Conservation (phyloP, 2,329 filamentous ascomycete species). For the Diaporthe vexans region DNA sequence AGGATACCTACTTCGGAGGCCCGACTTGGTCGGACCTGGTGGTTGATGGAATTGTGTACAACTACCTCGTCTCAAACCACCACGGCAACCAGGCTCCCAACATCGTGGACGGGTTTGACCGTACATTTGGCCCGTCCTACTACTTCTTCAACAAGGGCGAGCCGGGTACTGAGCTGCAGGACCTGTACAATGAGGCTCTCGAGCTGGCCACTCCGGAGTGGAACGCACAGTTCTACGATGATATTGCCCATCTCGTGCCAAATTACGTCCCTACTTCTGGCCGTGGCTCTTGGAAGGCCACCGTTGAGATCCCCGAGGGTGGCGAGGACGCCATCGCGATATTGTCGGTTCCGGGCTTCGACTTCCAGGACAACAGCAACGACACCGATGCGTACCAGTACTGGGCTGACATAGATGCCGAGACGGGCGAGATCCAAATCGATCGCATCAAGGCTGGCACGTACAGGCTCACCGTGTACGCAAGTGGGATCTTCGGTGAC, state of each 20-base stretch:
- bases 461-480: constrained; percentile 75
- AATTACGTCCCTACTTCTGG: constrained; percentile 68
- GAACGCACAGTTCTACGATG: constrained; percentile 74
- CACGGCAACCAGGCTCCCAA: constrained; percentile 75
- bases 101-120: constrained; percentile 74
- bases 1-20: constrained; percentile 73
- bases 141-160: constrained; percentile 74
- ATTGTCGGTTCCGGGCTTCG: constrained; percentile 63
- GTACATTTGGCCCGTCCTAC: constrained; percentile 75
- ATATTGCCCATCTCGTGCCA: constrained; percentile 70
- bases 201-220: constrained; percentile 65
- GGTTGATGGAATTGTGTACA: constrained; percentile 76
- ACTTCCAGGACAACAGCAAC: constrained; percentile 72
- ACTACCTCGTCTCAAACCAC: constrained; percentile 74
- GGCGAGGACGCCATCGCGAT: constrained; percentile 68
- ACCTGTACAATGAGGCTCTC: constrained; percentile 67
- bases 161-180: constrained; percentile 58
- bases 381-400: constrained; percentile 72
- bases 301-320: constrained; percentile 64
- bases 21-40: constrained; percentile 73
- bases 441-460: constrained; percentile 68
- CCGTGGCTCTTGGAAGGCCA: constrained; percentile 65
- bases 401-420: constrained; percentile 66
- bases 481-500: constrained; percentile 72
- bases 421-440: constrained; percentile 64